These are phyloP conservation scores for Pittosporum tobira DNA, from an alignment of 129 eudicot species.

Conservation along the genomic window DNA sequence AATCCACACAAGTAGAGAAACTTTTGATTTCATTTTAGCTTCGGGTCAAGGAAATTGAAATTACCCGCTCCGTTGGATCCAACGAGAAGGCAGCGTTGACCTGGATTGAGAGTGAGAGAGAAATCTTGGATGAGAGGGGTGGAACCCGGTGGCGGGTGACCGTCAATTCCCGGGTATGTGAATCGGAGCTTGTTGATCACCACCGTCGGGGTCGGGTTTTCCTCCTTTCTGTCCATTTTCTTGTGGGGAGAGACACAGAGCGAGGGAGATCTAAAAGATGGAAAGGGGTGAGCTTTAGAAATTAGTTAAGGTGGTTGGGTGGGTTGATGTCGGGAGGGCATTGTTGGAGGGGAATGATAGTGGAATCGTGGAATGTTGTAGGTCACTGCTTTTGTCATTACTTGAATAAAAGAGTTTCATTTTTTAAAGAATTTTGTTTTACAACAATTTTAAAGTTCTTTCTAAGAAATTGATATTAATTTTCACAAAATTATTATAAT, in stretches of 20 bases:
- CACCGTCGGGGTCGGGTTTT: slow-evolving; percentile 34
- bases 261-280: neutral
- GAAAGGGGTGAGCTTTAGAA: neutral
- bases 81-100: slow-evolving; percentile 81
- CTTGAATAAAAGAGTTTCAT: too few species aligned
- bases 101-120: slow-evolving; percentile 57
- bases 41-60: neutral
- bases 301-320: neutral
- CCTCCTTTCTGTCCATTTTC: slow-evolving; percentile 18
- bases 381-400: neutral
- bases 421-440: too few species aligned
- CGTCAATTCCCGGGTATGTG: slow-evolving; percentile 99
- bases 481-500: too few species aligned
- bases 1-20: too few species aligned
- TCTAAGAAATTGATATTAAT: too few species aligned
- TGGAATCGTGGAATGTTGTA: slow-evolving; percentile 7
- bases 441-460: too few species aligned
- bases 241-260: neutral
- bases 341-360: slow-evolving; percentile 1
- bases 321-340: neutral
- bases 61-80: slow-evolving; percentile 98
- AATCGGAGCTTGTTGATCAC: slow-evolving; percentile 69
- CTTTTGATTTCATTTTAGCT: too few species aligned
- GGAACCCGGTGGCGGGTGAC: slow-evolving; percentile 97
- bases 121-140: slow-evolving; percentile 76